A percentile compares a stretch with the other conserved stretches of the same genome.
Conservation (phyloP, 345 rosid genomes). For the Brassica carinata region DNA sequence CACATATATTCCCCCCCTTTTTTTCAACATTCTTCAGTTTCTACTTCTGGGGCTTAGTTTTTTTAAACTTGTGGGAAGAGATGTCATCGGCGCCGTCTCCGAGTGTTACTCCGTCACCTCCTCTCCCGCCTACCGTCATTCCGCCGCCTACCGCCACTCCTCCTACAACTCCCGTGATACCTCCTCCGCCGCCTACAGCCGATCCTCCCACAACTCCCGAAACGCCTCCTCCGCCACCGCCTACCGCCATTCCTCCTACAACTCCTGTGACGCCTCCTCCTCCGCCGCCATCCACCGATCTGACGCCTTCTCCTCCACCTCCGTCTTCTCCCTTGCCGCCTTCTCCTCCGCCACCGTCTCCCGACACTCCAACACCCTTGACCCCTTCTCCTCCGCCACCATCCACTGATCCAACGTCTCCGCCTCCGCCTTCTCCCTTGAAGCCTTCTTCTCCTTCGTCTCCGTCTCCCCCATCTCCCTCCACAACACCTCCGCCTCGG, state of each 20-base stretch:
- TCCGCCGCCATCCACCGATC: neutral
- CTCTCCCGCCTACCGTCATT: constrained; percentile 18
- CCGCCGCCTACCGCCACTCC: constrained; percentile 31
- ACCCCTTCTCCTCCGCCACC: constrained; percentile 11
- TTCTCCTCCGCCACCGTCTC: constrained; percentile 1
- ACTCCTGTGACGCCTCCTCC: neutral
- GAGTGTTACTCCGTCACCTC: constrained; percentile 31
- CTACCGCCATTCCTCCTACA: neutral
- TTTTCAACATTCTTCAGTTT: constrained; percentile 17
- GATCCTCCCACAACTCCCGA: constrained; percentile 1
- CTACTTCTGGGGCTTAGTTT: neutral
- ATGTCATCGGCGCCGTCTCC: constrained; percentile 59
- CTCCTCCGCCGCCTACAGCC: neutral
- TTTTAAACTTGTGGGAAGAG: neutral
- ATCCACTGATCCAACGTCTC: neutral
- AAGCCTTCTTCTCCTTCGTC: neutral
- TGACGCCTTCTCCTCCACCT: neutral
- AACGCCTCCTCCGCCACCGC: neutral
- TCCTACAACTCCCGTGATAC: neutral
- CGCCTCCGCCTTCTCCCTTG: constrained; percentile 17
- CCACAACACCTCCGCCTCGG: constrained; percentile 24
- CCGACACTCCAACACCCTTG: neutral
- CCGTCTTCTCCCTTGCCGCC: neutral
- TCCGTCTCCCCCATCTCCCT: neutral
- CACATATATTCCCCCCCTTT: constrained; percentile 13